Conservation (phyloP, 176 grass and related monocot species). For the Dactylis glomerata region DNA sequence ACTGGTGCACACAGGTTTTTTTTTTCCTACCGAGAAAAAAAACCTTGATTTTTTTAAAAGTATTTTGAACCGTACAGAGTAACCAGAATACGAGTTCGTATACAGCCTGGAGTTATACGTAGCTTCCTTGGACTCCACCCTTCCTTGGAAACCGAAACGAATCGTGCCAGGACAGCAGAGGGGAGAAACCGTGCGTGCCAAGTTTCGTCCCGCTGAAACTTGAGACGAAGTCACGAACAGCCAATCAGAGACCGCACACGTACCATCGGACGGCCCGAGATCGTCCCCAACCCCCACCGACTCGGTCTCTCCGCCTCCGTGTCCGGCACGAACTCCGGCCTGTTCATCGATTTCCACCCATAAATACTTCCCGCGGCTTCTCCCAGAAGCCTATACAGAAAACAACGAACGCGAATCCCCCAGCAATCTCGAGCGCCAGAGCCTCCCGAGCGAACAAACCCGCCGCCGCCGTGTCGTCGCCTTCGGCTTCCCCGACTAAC, state of each 20-base stretch:
- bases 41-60: too few relatives aligned
- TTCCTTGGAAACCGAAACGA: neutral
- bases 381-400: neutral
- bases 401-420: slow-evolving; percentile 8
- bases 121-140: neutral
- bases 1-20: too few relatives aligned
- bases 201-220: neutral
- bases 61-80: too few relatives aligned
- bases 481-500: neutral
- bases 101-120: neutral
- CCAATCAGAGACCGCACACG: neutral
- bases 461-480: slow-evolving; percentile 1
- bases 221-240: neutral
- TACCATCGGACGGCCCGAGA: neutral
- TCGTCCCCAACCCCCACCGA: neutral
- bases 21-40: too few relatives aligned
- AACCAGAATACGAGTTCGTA: neutral
- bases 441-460: neutral
- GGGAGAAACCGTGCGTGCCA: slow-evolving; percentile 8
- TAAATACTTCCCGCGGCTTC: slow-evolving; percentile 8
- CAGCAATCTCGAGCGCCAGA: slow-evolving; percentile 1
- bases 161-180: neutral
- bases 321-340: neutral
- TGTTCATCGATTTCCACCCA: neutral
- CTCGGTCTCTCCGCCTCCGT: neutral